Evolutionary conservation across 2,329 filamentous ascomycete genomes (phyloP).

Genomic region (Penicillium oxalicum): DNA sequence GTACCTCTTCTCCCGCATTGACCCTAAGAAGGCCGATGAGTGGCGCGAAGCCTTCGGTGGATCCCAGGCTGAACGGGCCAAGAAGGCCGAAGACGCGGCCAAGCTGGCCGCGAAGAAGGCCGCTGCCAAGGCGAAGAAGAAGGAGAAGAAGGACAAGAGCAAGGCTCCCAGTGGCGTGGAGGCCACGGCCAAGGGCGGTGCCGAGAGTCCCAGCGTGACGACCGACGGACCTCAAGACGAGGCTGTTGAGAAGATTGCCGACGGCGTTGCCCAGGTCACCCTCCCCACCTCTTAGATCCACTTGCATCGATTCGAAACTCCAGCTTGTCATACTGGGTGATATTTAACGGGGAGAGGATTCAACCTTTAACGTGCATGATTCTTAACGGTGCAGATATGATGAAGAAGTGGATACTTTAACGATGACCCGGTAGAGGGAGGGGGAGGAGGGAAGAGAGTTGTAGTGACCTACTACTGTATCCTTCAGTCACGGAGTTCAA

Average conservation of each 20-base stretch:
- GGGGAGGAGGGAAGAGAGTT: too few relatives aligned
- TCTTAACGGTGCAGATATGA: conserved; percentile 12
- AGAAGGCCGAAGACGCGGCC: conserved; percentile 55
- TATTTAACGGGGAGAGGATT: not conserved
- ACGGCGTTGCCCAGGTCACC: conserved; percentile 40
- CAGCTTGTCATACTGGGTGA: too few relatives aligned
- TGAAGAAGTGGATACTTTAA: not conserved
- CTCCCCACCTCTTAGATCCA: conserved; percentile 33
- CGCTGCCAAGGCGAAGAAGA: conserved; percentile 31
- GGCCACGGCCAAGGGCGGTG: conserved; percentile 32
- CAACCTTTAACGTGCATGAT: conserved; percentile 2
- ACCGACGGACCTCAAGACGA: conserved; percentile 26
- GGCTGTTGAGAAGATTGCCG: conserved; percentile 36
- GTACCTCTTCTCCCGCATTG: conserved; percentile 78
- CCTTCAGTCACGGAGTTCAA: too few relatives aligned
- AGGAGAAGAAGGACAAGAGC: conserved; percentile 34
- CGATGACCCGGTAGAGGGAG: too few relatives aligned
- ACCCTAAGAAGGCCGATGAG: conserved; percentile 71
- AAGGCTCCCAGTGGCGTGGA: conserved; percentile 30
- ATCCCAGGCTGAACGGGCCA: conserved; percentile 59
- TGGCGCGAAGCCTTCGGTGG: conserved; percentile 74
- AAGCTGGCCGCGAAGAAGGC: conserved; percentile 37
- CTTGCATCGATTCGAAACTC: too few relatives aligned
- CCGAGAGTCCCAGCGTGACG: conserved; percentile 21
- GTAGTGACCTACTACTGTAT: too few relatives aligned